Percentiles rank a stretch among this genome's conserved stretches.
Conservation (phyloP, 108 stramenopile species). For the Nitzschia putrida region DNA sequence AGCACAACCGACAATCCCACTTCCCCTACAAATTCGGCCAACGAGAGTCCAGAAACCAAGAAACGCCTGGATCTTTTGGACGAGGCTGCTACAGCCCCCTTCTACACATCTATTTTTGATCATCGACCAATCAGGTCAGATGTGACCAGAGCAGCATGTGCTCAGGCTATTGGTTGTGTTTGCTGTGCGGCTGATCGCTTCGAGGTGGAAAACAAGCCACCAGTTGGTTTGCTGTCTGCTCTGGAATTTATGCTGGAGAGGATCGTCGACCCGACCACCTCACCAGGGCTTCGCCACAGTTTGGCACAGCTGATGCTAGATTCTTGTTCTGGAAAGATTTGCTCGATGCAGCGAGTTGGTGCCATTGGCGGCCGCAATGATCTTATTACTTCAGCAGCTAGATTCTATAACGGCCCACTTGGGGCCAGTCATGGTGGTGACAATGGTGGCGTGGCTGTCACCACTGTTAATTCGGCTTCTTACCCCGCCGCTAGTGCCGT, state of each 20-base stretch:
- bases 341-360: conserved; percentile 81
- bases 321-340: conserved; percentile 84
- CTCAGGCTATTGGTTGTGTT: conserved; percentile 78
- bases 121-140: conserved; percentile 52
- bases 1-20: conserved; percentile 53
- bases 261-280: conserved; percentile 62
- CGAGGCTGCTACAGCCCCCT: conserved; percentile 52
- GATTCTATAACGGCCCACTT: conserved; percentile 76
- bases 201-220: conserved; percentile 38
- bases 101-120: conserved; percentile 75
- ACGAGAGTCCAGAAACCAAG: conserved; percentile 7
- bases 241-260: conserved; percentile 76
- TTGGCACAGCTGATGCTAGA: conserved; percentile 82
- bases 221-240: conserved; percentile 67
- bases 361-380: conserved; percentile 66
- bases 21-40: conserved; percentile 12
- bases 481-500: conserved; percentile 82
- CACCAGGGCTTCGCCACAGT: conserved; percentile 75
- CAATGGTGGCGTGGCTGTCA: conserved; percentile 69
- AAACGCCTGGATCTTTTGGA: conserved; percentile 17
- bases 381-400: conserved; percentile 54
- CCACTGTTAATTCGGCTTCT: conserved; percentile 54
- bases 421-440: conserved; percentile 80
- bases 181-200: conserved; percentile 82
- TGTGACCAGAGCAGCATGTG: conserved; percentile 79